Conservation (phyloP, 768 basidiomycete species). For the Russula emetica region DNA sequence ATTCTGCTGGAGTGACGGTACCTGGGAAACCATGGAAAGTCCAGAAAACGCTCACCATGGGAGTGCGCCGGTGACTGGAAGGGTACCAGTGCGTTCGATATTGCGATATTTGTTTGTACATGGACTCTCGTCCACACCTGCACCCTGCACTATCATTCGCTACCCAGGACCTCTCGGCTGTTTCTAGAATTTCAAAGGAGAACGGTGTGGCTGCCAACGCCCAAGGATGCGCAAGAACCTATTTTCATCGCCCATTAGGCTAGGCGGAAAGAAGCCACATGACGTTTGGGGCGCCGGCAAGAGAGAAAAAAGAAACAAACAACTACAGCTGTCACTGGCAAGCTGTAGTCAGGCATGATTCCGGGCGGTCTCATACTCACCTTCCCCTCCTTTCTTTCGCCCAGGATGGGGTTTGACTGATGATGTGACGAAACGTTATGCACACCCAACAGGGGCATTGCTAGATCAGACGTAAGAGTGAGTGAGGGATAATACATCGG, state of each 20-base stretch:
- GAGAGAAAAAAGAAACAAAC: not conserved
- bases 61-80: not conserved
- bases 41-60: conserved; percentile 1
- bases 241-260: not conserved
- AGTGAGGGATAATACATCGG: not conserved
- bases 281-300: conserved; percentile 14
- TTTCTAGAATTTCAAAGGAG: conserved; percentile 5
- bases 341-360: not conserved
- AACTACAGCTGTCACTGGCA: not conserved
- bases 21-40: conserved; percentile 7
- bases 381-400: not conserved
- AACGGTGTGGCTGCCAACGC: not conserved
- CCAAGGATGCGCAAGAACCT: not conserved
- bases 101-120: conserved; percentile 9
- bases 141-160: not conserved
- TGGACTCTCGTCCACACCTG: not conserved
- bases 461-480: not conserved
- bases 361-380: not conserved
- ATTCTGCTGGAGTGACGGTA: not conserved
- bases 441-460: not conserved
- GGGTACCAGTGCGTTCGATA: not conserved
- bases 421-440: not conserved
- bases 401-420: not conserved
- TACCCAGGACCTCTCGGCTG: not conserved
- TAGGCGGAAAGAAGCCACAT: conserved; percentile 2